Base-by-base conservation (phyloP, 192 early-diverging fungal genomes). In the Umbelopsis sp. region DNA sequence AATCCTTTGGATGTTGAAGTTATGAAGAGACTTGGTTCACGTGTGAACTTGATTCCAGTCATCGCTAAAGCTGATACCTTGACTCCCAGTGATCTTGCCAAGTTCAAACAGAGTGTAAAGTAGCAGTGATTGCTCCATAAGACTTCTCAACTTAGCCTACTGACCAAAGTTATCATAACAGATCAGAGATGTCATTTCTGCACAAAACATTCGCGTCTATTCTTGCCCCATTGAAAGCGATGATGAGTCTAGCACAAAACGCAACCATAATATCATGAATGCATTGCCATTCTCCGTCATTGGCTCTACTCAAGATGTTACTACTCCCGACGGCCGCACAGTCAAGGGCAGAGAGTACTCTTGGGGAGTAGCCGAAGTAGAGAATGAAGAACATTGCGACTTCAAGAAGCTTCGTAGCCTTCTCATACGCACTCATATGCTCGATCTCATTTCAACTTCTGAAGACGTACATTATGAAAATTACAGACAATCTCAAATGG, bases 311-410 rank as follows among this genome's bases (percentile, higher is more conserved):
- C 86, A 90, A 67, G 96, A 98, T 70, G 93, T 98, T 51, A 76
- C 80, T 58, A 89, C 87, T 22, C 79, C 83, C 50, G 93, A 95
- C 69, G 97, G 97, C 15, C 89, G 94, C 68, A 87, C 79, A 50
- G 96, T 98, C 74, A 97, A 94, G 72, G 97, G 97, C 65, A 91
- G 97, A 69, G 89, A 97, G 81, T 99, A 98, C 82, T 90, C 93
- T 21, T 99, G 97, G 97, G 97, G 97, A 76, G 95, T 97, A 69
- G 96, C 94, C 23, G 96, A 99, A 87, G 97, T 99, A 18, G 97
- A 99, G 78, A 99, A 98, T 79, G 97, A 99, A 81, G 86, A 88
- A 66, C 97, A 98, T 83, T 98, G 95, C 83, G 97, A 98, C 79
- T 98, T 98, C 81, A 94, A 91, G 80, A 98, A 98, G 83, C 88